Percentiles rank a stretch among this genome's conserved stretches.
These are phyloP conservation scores for Cladorrhinum sp. DNA, from an alignment of 2,329 filamentous ascomycete genomes.

Conservation along the genomic window DNA sequence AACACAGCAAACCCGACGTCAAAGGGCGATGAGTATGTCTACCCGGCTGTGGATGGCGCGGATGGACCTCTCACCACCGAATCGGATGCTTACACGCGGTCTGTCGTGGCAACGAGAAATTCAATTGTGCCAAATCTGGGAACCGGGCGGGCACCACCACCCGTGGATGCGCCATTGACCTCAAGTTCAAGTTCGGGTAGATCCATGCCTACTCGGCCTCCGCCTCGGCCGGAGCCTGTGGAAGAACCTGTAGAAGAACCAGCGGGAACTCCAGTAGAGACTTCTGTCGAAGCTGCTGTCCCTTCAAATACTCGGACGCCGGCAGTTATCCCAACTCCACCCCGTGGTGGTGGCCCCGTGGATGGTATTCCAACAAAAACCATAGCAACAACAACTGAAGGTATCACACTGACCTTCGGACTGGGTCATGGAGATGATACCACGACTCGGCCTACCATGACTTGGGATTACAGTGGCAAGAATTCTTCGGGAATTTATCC, in stretches of 20 bases:
- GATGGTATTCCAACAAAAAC: slow-evolving; percentile 2
- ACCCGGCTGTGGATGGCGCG: slow-evolving; percentile 18
- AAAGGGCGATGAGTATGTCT: slow-evolving; percentile 14
- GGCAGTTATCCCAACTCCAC: slow-evolving; percentile 1
- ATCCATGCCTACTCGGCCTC: slow-evolving; percentile 1
- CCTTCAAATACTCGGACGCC: background rate
- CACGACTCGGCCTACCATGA: background rate
- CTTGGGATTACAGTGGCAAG: background rate
- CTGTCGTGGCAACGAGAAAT: slow-evolving; percentile 13
- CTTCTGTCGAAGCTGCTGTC: background rate
- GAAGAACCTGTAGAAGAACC: background rate
- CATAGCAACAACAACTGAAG: background rate
- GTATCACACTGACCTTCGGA: slow-evolving; percentile 9
- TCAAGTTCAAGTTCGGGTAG: background rate
- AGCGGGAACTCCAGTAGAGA: background rate
- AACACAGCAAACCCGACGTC: slow-evolving; percentile 5
- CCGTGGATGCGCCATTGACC: slow-evolving; percentile 10
- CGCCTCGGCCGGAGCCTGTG: background rate
- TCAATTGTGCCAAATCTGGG: slow-evolving; percentile 14
- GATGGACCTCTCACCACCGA: slow-evolving; percentile 22
- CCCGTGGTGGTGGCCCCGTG: slow-evolving; percentile 7
- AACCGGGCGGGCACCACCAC: slow-evolving; percentile 17
- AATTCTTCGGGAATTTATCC: background rate
- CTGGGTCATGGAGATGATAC: slow-evolving; percentile 7
- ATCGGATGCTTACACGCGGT: slow-evolving; percentile 18